phyloP scores from a whole-genome alignment of 305 asterid species.

The Solanum hybrid region DNA sequence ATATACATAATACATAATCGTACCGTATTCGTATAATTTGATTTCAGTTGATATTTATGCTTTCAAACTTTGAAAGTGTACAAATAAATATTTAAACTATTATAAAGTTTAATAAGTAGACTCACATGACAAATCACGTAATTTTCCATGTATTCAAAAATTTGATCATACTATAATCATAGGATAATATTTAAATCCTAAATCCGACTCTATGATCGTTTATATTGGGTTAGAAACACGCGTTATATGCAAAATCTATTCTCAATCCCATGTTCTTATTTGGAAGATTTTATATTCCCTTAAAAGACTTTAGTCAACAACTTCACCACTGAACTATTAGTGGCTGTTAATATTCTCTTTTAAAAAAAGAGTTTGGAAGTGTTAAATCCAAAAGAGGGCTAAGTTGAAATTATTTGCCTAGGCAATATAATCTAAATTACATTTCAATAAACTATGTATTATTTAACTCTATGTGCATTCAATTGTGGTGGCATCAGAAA shows the following conservation, averaged over 20 bases:
- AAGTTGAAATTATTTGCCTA: neutral
- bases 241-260: neutral
- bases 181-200: neutral
- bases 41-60: neutral
- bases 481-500: neutral
- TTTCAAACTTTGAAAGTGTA: fast-evolving
- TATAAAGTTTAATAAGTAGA: no score
- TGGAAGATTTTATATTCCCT: neutral
- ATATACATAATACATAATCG: no score
- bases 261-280: neutral
- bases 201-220: neutral
- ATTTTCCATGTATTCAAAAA: no score
- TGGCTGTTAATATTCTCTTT: neutral
- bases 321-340: neutral
- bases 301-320: neutral
- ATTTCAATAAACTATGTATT: no score
- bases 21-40: no score
- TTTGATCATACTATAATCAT: neutral
- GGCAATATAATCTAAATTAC: neutral
- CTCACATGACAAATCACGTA: fast-evolving
- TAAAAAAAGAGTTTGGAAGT: neutral
- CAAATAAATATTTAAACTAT: no score
- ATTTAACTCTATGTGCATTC: neutral
- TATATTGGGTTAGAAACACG: neutral
- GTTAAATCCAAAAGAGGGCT: neutral